A percentile compares a stretch with the other conserved stretches of the same genome.
Evolutionary conservation across 2,329 filamentous ascomycete species (phyloP).

Genomic region (Aphanoascus verrucosus): DNA sequence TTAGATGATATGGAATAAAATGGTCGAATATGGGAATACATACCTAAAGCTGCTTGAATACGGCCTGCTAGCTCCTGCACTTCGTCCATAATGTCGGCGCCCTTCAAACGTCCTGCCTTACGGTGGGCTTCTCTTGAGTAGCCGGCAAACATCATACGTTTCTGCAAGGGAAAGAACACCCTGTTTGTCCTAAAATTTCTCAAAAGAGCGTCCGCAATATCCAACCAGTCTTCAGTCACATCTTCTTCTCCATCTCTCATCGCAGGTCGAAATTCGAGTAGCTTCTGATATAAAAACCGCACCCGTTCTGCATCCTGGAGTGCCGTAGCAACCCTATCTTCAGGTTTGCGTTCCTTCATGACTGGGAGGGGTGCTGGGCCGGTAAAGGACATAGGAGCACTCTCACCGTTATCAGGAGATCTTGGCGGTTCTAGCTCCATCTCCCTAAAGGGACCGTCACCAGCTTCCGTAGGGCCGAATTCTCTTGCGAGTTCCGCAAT

Average conservation of each 20-base stretch:
- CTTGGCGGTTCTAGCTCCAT: constrained; percentile 18
- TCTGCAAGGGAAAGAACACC: constrained; percentile 48
- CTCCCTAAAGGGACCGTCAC: constrained; percentile 14
- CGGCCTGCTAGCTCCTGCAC: constrained; percentile 36
- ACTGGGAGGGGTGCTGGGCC: not conserved
- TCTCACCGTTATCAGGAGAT: constrained; percentile 19
- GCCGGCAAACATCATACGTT: constrained; percentile 42
- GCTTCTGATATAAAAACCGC: constrained; percentile 36
- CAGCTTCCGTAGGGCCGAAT: constrained; percentile 24
- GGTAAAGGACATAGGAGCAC: constrained; percentile 4
- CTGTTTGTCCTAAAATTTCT: constrained; percentile 51
- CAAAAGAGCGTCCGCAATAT: constrained; percentile 48
- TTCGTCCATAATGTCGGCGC: constrained; percentile 32
- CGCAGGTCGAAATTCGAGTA: constrained; percentile 39
- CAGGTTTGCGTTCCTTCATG: not conserved
- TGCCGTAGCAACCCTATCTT: not conserved
- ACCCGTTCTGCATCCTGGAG: constrained; percentile 23
- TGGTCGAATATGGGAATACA: constrained; percentile 1
- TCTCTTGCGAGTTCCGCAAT: constrained; percentile 34
- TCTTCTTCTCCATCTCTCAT: constrained; percentile 42
- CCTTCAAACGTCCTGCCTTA: constrained; percentile 28
- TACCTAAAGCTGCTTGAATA: constrained; percentile 35
- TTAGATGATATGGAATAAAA: not conserved
- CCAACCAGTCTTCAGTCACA: constrained; percentile 47
- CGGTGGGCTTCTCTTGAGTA: constrained; percentile 35